These are phyloP conservation scores for Cucurbita ficifolia DNA, from an alignment of 306 rosid genomes.

Conservation along the genomic window DNA sequence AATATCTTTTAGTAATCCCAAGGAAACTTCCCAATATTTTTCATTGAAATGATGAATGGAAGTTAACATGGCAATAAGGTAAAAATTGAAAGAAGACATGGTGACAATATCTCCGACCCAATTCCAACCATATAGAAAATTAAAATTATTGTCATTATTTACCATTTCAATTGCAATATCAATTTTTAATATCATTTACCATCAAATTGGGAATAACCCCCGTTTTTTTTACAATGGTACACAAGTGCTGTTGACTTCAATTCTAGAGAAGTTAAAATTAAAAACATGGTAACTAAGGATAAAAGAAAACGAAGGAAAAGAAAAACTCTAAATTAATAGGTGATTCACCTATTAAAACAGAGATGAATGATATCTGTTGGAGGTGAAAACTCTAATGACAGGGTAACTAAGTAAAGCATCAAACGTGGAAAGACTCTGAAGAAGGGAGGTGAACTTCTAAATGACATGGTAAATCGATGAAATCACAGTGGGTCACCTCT, in stretches of 20 bases:
- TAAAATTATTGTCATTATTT: no score
- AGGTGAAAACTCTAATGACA: not conserved
- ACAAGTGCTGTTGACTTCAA: not conserved
- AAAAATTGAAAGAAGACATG: no score
- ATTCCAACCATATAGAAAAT: no score
- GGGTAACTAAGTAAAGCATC: not conserved
- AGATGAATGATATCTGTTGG: not conserved
- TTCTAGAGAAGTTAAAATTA: not conserved
- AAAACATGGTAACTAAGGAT: not conserved
- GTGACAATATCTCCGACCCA: no score
- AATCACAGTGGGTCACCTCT: not conserved
- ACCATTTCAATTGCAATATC: no score
- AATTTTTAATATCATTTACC: not conserved
- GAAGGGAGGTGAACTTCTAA: not conserved
- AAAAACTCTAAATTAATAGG: not conserved
- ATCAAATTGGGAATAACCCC: not conserved
- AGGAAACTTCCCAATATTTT: not conserved
- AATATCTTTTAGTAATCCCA: not conserved
- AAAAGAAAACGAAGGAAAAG: not conserved
- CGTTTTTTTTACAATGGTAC: not conserved
- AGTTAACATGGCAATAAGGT: no score
- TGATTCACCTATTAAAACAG: not conserved
- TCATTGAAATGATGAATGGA: no score
- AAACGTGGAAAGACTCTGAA: not conserved
- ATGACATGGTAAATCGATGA: not conserved